These are phyloP conservation scores for Mortierella alpina DNA, from an alignment of 192 early-diverging fungal species.

Conservation along the genomic window DNA sequence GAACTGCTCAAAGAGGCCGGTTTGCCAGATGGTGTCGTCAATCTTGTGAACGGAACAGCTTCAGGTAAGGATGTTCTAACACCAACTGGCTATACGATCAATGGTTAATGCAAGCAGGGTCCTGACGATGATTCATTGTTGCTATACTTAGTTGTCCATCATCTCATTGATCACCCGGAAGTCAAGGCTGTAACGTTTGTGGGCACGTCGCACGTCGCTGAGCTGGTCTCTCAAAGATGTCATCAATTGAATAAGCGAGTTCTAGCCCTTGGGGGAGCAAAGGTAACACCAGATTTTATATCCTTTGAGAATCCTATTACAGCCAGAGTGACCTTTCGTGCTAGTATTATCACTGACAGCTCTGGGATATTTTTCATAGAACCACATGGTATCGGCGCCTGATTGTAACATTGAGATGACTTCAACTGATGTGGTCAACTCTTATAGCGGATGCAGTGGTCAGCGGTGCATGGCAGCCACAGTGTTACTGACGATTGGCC, in stretches of 20 bases:
- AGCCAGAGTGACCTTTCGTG: neutral
- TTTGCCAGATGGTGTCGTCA: conserved; percentile 80
- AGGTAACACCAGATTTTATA: conserved; percentile 29
- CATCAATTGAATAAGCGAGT: conserved; percentile 72
- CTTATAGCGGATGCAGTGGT: conserved; percentile 81
- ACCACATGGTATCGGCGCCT: conserved; percentile 82
- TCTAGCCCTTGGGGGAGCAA: conserved; percentile 77
- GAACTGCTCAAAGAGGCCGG: conserved; percentile 68
- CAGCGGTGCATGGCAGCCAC: conserved; percentile 84
- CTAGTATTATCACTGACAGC: neutral
- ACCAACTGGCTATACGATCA: neutral
- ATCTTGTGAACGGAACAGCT: conserved; percentile 77
- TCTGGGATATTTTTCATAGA: conserved; percentile 36
- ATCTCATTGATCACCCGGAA: conserved; percentile 69
- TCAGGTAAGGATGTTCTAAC: conserved; percentile 53
- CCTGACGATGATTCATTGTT: conserved; percentile 48
- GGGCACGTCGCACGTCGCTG: conserved; percentile 82
- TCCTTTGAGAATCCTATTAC: neutral
- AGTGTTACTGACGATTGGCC: conserved; percentile 77
- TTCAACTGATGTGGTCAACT: conserved; percentile 79
- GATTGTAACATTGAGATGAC: conserved; percentile 85
- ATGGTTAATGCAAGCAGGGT: too few species aligned
- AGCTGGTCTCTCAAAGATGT: conserved; percentile 61
- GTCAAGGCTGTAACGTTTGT: conserved; percentile 84
- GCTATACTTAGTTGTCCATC: conserved; percentile 56